These are phyloP conservation scores for Nothomitra cinnamomea DNA, from an alignment of 2,329 filamentous ascomycete species.

Conservation along the genomic window DNA sequence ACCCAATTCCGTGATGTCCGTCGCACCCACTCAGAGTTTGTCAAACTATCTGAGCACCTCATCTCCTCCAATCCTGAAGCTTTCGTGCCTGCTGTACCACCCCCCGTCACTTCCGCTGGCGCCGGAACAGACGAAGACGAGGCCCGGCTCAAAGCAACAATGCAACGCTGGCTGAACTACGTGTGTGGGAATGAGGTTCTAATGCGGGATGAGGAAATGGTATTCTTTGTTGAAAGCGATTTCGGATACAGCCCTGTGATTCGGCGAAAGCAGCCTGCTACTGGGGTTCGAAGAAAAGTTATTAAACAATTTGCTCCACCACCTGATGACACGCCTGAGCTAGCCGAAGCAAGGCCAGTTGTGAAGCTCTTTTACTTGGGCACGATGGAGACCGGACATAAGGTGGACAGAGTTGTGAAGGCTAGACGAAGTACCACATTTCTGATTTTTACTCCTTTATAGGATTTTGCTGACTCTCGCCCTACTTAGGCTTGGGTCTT, in stretches of 20 bases:
- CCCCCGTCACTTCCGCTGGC: constrained; percentile 84
- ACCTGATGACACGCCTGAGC: constrained; percentile 88
- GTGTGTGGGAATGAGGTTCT: constrained; percentile 84
- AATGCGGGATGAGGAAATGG: constrained; percentile 91
- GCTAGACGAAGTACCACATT: constrained; percentile 55
- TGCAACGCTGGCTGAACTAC: constrained; percentile 92
- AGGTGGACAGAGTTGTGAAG: constrained; percentile 88
- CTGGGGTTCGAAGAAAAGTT: constrained; percentile 84
- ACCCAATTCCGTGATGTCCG: constrained; percentile 97
- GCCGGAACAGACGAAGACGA: constrained; percentile 96
- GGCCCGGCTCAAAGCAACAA: constrained; percentile 63
- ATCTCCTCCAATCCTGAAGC: constrained; percentile 96
- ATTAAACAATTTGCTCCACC: constrained; percentile 97
- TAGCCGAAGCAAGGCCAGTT: constrained; percentile 72
- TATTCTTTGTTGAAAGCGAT: constrained; percentile 97
- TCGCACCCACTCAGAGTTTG: constrained; percentile 85
- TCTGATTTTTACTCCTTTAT: constrained; percentile 11
- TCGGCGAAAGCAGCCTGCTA: constrained; percentile 90
- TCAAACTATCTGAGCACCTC: constrained; percentile 88
- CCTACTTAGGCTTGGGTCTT: constrained; percentile 59
- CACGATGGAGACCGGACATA: constrained; percentile 93
- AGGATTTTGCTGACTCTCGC: constrained; percentile 4
- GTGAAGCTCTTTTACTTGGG: constrained; percentile 94
- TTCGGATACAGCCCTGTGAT: constrained; percentile 96
- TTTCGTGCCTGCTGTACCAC: constrained; percentile 82